A percentile compares a stretch with the other conserved stretches of the same genome.
These are phyloP conservation scores for sunflower (Helianthus annuus) DNA, from an alignment of 129 eudicot genomes.

Conservation along the genomic window DNA sequence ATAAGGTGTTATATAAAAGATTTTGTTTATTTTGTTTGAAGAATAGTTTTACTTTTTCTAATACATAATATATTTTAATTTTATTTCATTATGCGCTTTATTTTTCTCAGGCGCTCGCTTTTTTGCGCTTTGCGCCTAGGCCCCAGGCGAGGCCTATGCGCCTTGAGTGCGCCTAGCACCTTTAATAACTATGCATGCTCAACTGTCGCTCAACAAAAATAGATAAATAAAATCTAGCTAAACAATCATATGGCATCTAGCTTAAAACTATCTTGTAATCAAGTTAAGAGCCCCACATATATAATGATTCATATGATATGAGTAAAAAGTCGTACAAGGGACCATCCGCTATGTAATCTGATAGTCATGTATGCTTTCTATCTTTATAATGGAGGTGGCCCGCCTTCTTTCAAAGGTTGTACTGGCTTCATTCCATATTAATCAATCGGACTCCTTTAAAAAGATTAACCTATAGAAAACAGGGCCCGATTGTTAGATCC, in stretches of 20 bases:
- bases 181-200: no score
- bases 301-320: constrained; percentile 27
- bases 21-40: no score
- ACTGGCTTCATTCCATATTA: constrained; percentile 19
- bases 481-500: constrained; percentile 28
- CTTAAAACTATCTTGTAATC: constrained; percentile 16
- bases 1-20: no score
- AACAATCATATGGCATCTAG: constrained; percentile 17
- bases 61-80: no score
- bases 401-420: constrained; percentile 37
- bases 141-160: no score
- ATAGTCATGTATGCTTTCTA: constrained; percentile 32
- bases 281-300: constrained; percentile 25
- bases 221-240: neutral
- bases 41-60: no score
- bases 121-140: no score
- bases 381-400: constrained; percentile 39
- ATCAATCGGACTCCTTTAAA: neutral
- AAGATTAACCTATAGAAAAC: constrained; percentile 21
- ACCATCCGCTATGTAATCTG: constrained; percentile 27
- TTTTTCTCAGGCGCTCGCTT: no score
- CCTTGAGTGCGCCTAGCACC: no score
- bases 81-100: no score
- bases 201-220: neutral
- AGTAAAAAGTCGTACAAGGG: constrained; percentile 35